These are phyloP conservation scores for Suillus placidus DNA, from an alignment of 768 basidiomycete species.

Conservation along the genomic window DNA sequence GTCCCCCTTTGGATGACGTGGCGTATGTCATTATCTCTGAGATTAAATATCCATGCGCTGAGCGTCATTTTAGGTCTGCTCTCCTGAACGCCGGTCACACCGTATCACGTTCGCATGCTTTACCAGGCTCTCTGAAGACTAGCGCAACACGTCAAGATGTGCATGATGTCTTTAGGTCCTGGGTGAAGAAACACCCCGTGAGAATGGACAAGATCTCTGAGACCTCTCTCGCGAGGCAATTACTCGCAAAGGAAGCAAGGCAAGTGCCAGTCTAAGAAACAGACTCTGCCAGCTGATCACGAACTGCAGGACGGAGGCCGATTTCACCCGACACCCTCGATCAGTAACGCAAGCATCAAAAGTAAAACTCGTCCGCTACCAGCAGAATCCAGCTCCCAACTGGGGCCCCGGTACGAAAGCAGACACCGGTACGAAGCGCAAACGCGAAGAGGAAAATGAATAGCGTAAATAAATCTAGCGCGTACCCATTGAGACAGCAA, in stretches of 20 bases:
- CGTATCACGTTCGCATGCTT: constrained; percentile 90
- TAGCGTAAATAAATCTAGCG: constrained; percentile 10
- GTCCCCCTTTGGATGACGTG: constrained; percentile 73
- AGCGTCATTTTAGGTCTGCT: constrained; percentile 63
- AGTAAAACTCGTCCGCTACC: constrained; percentile 84
- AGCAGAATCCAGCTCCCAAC: constrained; percentile 85
- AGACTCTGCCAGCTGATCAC: neutral
- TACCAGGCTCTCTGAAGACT: constrained; percentile 89
- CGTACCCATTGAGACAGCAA: neutral
- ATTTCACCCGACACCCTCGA: constrained; percentile 76
- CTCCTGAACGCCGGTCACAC: constrained; percentile 83
- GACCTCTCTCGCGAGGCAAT: constrained; percentile 64
- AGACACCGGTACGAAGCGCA: constrained; percentile 38
- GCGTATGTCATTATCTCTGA: constrained; percentile 53
- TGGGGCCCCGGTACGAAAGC: constrained; percentile 91
- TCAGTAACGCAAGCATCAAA: constrained; percentile 61
- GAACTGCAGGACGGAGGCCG: constrained; percentile 55
- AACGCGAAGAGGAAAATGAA: constrained; percentile 19
- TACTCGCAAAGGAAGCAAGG: constrained; percentile 74
- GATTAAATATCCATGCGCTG: neutral
- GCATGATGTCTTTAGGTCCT: constrained; percentile 84
- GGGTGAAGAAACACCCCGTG: constrained; percentile 81
- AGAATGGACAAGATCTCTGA: constrained; percentile 81
- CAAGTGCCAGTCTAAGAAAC: constrained; percentile 36
- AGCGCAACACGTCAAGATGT: constrained; percentile 70